Evolutionary conservation across 1,139 yeast species (phyloP).

Genomic region (Taphrina sp.): DNA sequence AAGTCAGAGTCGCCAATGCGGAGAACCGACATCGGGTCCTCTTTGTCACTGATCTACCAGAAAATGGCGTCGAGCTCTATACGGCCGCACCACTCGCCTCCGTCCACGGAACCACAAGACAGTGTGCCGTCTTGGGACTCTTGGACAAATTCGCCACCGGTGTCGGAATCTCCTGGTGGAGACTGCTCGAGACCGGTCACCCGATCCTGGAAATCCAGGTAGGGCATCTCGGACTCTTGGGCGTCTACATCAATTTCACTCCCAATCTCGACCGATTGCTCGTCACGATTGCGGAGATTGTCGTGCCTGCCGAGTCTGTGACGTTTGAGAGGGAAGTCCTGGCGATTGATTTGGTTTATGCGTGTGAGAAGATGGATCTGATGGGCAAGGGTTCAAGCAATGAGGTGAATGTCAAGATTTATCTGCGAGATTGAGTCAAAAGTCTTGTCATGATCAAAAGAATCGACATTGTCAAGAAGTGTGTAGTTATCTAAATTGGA

Average conservation of each 20-base stretch:
- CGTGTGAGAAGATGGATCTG: conserved; percentile 5
- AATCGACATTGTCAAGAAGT: no score
- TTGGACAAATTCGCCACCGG: conserved; percentile 13
- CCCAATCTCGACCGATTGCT: conserved; percentile 1
- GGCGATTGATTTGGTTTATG: conserved; percentile 1
- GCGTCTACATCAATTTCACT: conserved; percentile 5
- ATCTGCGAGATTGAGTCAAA: conserved; percentile 1
- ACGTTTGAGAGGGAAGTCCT: neutral
- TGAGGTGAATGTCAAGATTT: conserved; percentile 10
- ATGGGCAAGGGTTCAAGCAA: conserved; percentile 10
- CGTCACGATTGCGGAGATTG: conserved; percentile 13
- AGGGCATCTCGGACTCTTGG: conserved; percentile 9
- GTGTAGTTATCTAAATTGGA: no score
- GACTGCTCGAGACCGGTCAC: conserved; percentile 3
- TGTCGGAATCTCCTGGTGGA: conserved; percentile 6
- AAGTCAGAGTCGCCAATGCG: neutral
- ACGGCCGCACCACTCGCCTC: conserved; percentile 5
- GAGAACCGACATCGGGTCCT: neutral
- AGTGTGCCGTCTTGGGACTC: conserved; percentile 10
- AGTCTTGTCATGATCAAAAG: no score
- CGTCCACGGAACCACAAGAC: neutral
- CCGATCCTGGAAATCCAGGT: conserved; percentile 14
- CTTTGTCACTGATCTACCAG: neutral
- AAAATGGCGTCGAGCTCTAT: neutral
- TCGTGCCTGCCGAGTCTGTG: conserved; percentile 3